phyloP scores from a whole-genome alignment of 2,329 filamentous ascomycete species.

The Esteya vermicola region DNA sequence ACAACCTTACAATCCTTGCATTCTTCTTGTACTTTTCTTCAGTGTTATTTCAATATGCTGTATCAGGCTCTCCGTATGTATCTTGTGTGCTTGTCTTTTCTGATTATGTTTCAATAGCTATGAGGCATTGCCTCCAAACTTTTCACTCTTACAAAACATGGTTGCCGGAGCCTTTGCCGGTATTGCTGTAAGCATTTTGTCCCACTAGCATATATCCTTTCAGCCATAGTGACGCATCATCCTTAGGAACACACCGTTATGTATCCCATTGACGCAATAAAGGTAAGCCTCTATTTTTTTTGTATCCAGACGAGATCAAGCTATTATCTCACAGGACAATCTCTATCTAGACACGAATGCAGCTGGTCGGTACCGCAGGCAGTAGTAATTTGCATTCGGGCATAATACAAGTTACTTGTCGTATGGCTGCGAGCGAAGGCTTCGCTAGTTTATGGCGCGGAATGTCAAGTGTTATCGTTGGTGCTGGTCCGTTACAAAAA shows the following conservation, averaged over 20 bases:
- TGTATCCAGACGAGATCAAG: too few relatives aligned
- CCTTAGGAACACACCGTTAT: slow-evolving; percentile 89
- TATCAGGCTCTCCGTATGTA: too few relatives aligned
- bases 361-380: slow-evolving; percentile 79
- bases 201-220: background rate
- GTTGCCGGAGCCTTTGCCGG: slow-evolving; percentile 90
- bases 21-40: too few relatives aligned
- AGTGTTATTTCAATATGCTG: too few relatives aligned
- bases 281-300: slow-evolving; percentile 42
- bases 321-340: too few relatives aligned
- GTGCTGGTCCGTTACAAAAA: slow-evolving; percentile 74
- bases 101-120: slow-evolving; percentile 51
- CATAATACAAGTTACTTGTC: slow-evolving; percentile 81
- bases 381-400: slow-evolving; percentile 74
- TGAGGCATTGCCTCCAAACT: slow-evolving; percentile 87
- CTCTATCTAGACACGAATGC: slow-evolving; percentile 76
- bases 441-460: slow-evolving; percentile 89
- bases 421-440: slow-evolving; percentile 82
- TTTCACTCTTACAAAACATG: slow-evolving; percentile 91
- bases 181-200: slow-evolving; percentile 58
- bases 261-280: slow-evolving; percentile 96
- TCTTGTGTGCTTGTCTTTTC: too few relatives aligned
- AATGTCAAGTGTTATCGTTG: slow-evolving; percentile 89
- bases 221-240: background rate
- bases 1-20: background rate